A percentile compares a stretch with the other conserved stretches of the same genome.
Conservation (phyloP, 1,284 basidiomycete species). For the Apiotrichum sp. region DNA sequence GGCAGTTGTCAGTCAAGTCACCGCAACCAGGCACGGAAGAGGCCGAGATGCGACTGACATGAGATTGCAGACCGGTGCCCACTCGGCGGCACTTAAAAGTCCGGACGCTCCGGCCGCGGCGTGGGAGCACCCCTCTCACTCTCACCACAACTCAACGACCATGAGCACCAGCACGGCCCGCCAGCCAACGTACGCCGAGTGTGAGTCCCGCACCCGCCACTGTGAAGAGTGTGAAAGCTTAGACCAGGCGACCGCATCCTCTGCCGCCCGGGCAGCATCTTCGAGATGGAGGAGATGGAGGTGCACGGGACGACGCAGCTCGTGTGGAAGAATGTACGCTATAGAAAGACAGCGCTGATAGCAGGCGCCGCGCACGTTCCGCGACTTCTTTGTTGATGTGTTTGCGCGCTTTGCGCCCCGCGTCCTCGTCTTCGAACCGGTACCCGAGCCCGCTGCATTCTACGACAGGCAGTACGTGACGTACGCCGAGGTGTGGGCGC, state of each 20-base stretch:
- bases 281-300: slow-evolving; percentile 35
- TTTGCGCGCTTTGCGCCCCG: slow-evolving; percentile 18
- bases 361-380: slow-evolving; percentile 30
- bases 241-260: slow-evolving; percentile 33
- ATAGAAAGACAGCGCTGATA: background rate
- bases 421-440: slow-evolving; percentile 28
- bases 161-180: background rate
- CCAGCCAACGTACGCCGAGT: background rate
- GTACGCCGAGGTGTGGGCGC: slow-evolving; percentile 25
- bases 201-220: background rate
- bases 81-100: no score
- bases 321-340: slow-evolving; percentile 38
- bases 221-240: background rate
- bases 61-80: no score
- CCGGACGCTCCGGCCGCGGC: no score
- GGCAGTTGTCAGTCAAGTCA: no score
- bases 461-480: slow-evolving; percentile 17
- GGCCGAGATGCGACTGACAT: no score
- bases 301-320: slow-evolving; percentile 23
- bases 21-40: no score
- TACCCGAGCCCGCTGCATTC: background rate
- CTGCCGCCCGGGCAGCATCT: slow-evolving; percentile 30
- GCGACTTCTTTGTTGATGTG: slow-evolving; percentile 21
- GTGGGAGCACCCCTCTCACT: no score
- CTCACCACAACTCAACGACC: background rate